Base-by-base conservation (phyloP, 345 rosid genomes). In the Lepidium didymum region DNA sequence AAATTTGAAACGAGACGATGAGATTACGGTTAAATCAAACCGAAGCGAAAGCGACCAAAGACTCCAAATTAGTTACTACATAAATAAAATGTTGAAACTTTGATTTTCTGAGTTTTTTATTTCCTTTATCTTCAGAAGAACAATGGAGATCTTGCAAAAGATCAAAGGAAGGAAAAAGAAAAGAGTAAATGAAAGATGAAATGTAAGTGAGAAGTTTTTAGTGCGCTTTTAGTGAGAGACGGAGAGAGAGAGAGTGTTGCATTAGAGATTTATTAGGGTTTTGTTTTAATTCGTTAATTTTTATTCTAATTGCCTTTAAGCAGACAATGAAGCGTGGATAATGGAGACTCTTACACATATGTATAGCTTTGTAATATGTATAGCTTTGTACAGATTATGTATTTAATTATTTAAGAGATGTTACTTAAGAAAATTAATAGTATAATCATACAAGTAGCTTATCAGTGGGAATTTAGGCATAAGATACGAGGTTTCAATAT, bases 141-240 rank as follows among this genome's bases (percentile, higher is more conserved):
- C 19, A 37, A 47, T 11, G 59, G 67, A 73, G 71, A 73, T 74
- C 56, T 67, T 50, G 38, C 53, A 41, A 34, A 71, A 41, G 3
- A 64, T 54, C 63, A 54, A 27, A 36, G 35, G 23, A 55, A 46
- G 34, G 34, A 33, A 31, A 47, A 40, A 16, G 23, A 56, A 33
- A 42, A 70, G 31, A 42, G 41, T 18, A 43, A 36, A 54, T 62
- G 60, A 23, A 45, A 53, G 62, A 11, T 51, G 51, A 56, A 49
- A 41, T 42, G 72, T 65, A 23, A 49, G 67, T 56, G 18, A 1
- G 36, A 67, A 56, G 70, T 45, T 27, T 45, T 12, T 10, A 33
- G 52, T 51, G 74, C 31, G 25, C 49, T 60, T 70, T 31, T 2
- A 65, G 62, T 73, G 49, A 42, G 67, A 67, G 55, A 58, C 0